phyloP scores from a whole-genome alignment of 202 grass and related monocot genomes.

The Schoenoplectus triqueter region DNA sequence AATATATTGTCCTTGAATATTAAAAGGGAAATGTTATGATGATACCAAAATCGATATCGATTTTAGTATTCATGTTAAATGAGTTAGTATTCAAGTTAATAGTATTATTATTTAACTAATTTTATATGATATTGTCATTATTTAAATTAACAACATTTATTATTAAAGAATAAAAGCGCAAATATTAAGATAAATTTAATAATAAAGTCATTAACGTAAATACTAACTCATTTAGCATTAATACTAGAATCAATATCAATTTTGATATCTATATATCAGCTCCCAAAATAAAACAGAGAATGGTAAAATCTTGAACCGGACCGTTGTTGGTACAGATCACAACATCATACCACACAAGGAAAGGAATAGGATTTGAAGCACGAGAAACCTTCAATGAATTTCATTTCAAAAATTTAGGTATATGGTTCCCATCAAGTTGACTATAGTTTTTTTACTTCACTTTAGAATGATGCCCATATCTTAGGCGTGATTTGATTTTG shows the following conservation, averaged over 20 bases:
- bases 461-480: not conserved
- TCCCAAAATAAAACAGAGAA: not conserved
- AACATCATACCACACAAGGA: not conserved
- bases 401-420: slow-evolving; percentile 33
- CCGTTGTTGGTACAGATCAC: not conserved
- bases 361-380: slow-evolving; percentile 11
- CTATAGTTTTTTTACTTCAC: not conserved
- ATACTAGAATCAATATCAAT: too few species aligned
- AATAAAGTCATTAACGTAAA: too few species aligned
- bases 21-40: not conserved
- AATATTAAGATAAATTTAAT: too few species aligned
- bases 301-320: not conserved
- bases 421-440: slow-evolving; percentile 18
- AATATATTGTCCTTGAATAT: not conserved
- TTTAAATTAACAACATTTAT: too few species aligned
- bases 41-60: too few species aligned
- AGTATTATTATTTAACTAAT: too few species aligned
- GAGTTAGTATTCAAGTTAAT: too few species aligned
- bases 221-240: too few species aligned
- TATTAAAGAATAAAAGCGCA: too few species aligned
- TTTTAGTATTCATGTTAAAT: too few species aligned
- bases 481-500: slow-evolving; percentile 13
- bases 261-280: too few species aligned
- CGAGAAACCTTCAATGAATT: not conserved
- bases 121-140: too few species aligned